Evolutionary conservation across 441 rosid species (phyloP).

Genomic region (Croton setiger): DNA sequence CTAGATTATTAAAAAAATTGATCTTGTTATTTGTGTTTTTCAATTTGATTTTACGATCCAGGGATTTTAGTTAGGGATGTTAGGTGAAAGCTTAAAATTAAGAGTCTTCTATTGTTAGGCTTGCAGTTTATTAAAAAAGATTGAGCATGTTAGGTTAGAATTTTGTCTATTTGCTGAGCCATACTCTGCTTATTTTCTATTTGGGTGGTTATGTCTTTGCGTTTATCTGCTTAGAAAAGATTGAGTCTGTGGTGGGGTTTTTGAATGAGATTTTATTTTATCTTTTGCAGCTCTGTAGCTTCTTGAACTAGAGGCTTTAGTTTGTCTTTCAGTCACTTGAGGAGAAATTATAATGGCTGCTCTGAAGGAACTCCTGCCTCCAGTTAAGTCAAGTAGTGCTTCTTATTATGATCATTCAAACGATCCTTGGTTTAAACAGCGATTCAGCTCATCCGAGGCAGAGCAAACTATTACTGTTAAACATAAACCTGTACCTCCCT

Average conservation of each 20-base stretch:
- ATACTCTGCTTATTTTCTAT: background rate
- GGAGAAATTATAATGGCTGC: slow-evolving; percentile 39
- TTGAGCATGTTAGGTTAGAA: background rate
- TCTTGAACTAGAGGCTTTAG: background rate
- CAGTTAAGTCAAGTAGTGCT: slow-evolving; percentile 48
- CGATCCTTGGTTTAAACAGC: slow-evolving; percentile 92
- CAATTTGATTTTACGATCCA: no score
- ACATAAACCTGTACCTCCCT: slow-evolving; percentile 61
- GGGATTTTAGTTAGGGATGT: background rate
- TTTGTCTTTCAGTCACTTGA: background rate
- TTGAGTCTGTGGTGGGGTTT: background rate
- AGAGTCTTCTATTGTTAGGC: no score
- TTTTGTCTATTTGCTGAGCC: background rate
- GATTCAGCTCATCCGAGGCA: slow-evolving; percentile 43
- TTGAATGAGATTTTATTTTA: background rate
- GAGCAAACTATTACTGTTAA: slow-evolving; percentile 38
- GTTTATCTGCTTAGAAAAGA: background rate
- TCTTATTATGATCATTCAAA: slow-evolving; percentile 76
- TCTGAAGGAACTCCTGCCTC: slow-evolving; percentile 67
- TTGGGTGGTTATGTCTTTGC: background rate
- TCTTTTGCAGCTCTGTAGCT: background rate
- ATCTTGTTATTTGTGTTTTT: background rate
- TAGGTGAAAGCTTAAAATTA: no score
- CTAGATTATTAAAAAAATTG: background rate
- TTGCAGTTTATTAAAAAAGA: background rate